These are phyloP conservation scores for Prunus salicina DNA, from an alignment of 306 rosid genomes.

Conservation along the genomic window DNA sequence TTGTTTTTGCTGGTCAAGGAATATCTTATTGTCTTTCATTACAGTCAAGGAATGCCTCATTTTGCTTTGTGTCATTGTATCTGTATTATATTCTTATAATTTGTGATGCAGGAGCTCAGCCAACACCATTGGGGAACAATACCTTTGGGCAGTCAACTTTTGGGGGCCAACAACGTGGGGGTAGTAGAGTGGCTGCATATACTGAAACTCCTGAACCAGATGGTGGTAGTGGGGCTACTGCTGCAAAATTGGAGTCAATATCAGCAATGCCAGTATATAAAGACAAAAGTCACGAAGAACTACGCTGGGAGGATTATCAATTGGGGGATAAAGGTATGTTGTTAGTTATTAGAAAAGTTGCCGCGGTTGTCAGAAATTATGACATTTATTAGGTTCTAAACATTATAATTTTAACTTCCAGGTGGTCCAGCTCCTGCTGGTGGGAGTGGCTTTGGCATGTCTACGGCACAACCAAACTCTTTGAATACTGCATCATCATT, in stretches of 20 bases:
- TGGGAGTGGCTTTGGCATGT: slow-evolving; percentile 46
- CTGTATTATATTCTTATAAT: not conserved
- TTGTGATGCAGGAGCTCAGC: slow-evolving; percentile 55
- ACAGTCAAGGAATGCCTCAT: not conserved
- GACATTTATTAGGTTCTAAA: not conserved
- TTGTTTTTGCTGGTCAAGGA: not conserved
- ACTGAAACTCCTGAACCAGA: slow-evolving; percentile 76
- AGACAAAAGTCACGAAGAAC: slow-evolving; percentile 94
- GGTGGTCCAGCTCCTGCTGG: slow-evolving; percentile 80
- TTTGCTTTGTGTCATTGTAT: not conserved
- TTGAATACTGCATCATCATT: slow-evolving; percentile 53
- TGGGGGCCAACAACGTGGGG: slow-evolving; percentile 83
- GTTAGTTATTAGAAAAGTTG: not conserved
- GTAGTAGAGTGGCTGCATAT: slow-evolving; percentile 72
- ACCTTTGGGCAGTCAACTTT: slow-evolving; percentile 65
- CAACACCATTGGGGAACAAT: slow-evolving; percentile 64
- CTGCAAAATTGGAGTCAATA: slow-evolving; percentile 79
- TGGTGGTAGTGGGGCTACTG: slow-evolving; percentile 39
- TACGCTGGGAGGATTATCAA: slow-evolving; percentile 98
- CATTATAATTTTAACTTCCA: slow-evolving; percentile 19
- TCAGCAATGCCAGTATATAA: slow-evolving; percentile 89
- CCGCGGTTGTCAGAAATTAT: not conserved
- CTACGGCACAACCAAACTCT: slow-evolving; percentile 52
- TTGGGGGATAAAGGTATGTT: slow-evolving; percentile 75
- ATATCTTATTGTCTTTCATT: not conserved